Evolutionary conservation across 306 rosid genomes (phyloP).

Genomic region (Vigna reflexopilosa): DNA sequence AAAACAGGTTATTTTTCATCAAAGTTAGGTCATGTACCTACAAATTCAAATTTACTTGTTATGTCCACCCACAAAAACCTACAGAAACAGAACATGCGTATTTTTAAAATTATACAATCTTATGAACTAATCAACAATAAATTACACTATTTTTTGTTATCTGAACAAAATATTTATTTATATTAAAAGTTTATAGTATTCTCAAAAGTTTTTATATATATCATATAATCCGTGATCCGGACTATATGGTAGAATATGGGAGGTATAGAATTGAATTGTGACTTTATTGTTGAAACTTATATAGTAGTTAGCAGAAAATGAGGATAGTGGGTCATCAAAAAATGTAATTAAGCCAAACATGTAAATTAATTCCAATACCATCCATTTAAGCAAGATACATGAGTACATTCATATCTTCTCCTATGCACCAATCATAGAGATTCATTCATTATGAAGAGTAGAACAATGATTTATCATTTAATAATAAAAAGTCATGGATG

Average conservation of each 20-base stretch:
- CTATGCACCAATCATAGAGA: slow-evolving; percentile 8
- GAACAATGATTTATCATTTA: not conserved
- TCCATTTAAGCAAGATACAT: not conserved
- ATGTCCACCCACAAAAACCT: no score
- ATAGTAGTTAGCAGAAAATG: not conserved
- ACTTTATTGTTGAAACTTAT: not conserved
- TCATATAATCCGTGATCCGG: slow-evolving; percentile 5
- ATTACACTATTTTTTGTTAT: no score
- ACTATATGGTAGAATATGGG: not conserved
- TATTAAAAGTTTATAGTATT: no score
- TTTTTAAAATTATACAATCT: no score
- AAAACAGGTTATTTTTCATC: no score
- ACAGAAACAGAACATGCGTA: no score
- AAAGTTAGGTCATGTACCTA: no score
- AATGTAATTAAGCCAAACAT: slow-evolving; percentile 1
- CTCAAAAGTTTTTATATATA: no score
- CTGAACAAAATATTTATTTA: no score
- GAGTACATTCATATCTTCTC: not conserved
- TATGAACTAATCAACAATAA: no score
- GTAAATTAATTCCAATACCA: not conserved
- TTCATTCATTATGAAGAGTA: not conserved
- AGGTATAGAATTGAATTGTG: not conserved
- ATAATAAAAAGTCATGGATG: slow-evolving; percentile 26
- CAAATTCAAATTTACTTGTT: no score
- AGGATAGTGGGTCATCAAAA: slow-evolving; percentile 9